Percentiles rank a stretch among this genome's conserved stretches.
These are phyloP conservation scores for Fusarium sacchari DNA, from an alignment of 2,329 filamentous ascomycete species.

Conservation along the genomic window DNA sequence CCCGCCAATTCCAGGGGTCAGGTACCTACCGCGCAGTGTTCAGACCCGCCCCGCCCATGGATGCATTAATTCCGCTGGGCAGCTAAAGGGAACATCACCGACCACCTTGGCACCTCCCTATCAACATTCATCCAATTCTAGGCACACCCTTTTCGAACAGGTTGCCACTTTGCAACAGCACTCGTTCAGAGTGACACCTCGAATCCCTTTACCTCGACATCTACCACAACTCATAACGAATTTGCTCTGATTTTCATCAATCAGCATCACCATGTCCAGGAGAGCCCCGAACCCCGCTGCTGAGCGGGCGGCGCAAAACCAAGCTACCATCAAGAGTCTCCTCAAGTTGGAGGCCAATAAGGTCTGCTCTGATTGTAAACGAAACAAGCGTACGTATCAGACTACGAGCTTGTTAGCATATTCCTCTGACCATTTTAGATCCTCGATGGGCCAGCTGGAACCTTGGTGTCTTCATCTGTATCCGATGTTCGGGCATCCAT, in stretches of 20 bases:
- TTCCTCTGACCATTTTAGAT: conserved; percentile 63
- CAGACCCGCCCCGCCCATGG: conserved; percentile 15
- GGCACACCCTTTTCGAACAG: conserved; percentile 32
- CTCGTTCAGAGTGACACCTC: conserved; percentile 6
- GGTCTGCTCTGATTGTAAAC: conserved; percentile 97
- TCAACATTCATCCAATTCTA: conserved; percentile 25
- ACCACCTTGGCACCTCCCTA: conserved; percentile 46
- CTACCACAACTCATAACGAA: neutral
- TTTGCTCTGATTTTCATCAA: neutral
- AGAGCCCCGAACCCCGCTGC: conserved; percentile 80
- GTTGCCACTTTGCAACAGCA: conserved; percentile 40
- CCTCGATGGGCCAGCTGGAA: conserved; percentile 99
- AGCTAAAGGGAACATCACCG: conserved; percentile 30
- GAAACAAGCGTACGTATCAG: conserved; percentile 84
- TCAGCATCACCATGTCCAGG: conserved; percentile 73
- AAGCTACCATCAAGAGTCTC: conserved; percentile 91
- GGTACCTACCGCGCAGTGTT: conserved; percentile 22
- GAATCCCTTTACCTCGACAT: neutral
- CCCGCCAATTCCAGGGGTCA: conserved; percentile 27
- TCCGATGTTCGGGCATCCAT: conserved; percentile 97
- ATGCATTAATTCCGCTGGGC: conserved; percentile 38
- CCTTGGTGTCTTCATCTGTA: conserved; percentile 95
- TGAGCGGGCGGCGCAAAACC: conserved; percentile 92
- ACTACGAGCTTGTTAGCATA: neutral
- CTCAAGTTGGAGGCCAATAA: conserved; percentile 97